Evolutionary conservation across 306 rosid genomes (phyloP).

Genomic region (Gynostemma pentaphyllum): DNA sequence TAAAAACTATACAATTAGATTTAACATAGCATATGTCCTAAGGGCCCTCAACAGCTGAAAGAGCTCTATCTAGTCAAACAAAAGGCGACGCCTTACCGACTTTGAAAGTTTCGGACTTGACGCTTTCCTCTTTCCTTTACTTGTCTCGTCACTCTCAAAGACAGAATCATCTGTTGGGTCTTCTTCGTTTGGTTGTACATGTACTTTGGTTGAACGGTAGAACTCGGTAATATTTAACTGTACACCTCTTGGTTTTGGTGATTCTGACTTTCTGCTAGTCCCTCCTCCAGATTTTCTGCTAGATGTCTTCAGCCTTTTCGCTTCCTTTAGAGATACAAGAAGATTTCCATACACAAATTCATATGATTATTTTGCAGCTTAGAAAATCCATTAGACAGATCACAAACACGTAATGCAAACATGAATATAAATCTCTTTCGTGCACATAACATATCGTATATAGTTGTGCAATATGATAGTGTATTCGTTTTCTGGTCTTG

Average conservation of each 20-base stretch:
- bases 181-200: conserved; percentile 24
- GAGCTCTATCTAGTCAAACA: conserved; percentile 35
- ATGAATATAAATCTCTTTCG: background rate
- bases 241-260: conserved; percentile 24
- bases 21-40: too few species aligned
- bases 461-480: too few species aligned
- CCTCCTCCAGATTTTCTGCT: conserved; percentile 21
- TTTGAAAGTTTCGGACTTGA: conserved; percentile 40
- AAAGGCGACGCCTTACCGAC: conserved; percentile 80
- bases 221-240: conserved; percentile 65
- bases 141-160: conserved; percentile 18
- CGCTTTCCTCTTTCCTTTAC: conserved; percentile 31
- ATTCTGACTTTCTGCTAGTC: conserved; percentile 22
- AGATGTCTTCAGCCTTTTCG: conserved; percentile 31
- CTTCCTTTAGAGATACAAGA: conserved; percentile 48
- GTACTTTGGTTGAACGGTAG: conserved; percentile 48
- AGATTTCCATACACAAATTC: conserved; percentile 17
- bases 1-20: too few species aligned
- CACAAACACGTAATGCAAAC: background rate
- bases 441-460: too few species aligned
- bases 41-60: background rate
- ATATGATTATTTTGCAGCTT: background rate
- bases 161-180: conserved; percentile 20
- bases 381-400: background rate
- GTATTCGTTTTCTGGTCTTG: too few species aligned